These are phyloP conservation scores for Citrullus mucosospermus DNA, from an alignment of 306 rosid species.

Conservation along the genomic window DNA sequence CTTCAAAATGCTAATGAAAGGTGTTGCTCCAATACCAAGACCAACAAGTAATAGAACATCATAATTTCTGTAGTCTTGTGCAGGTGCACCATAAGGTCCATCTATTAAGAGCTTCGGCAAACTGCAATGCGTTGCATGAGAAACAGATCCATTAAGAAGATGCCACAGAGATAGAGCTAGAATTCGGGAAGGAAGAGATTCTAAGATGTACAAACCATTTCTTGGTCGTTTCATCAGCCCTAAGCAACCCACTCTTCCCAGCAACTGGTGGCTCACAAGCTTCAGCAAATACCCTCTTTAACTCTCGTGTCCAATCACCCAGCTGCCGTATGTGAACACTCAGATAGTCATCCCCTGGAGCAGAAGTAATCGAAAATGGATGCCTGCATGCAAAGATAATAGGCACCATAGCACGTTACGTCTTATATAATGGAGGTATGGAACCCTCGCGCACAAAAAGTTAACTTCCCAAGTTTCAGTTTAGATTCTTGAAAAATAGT, in stretches of 20 bases:
- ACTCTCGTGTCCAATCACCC: slow-evolving; percentile 99
- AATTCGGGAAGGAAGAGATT: slow-evolving; percentile 4
- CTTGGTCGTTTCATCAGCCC: slow-evolving; percentile 96
- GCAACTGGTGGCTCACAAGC: slow-evolving; percentile 87
- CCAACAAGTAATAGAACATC: slow-evolving; percentile 93
- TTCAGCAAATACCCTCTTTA: slow-evolving; percentile 79
- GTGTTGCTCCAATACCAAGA: slow-evolving; percentile 98
- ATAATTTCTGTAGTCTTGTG: slow-evolving; percentile 82
- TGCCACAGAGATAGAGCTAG: neutral
- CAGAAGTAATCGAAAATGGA: slow-evolving; percentile 96
- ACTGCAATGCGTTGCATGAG: slow-evolving; percentile 27
- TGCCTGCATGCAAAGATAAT: slow-evolving; percentile 43
- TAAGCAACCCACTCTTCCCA: slow-evolving; percentile 91
- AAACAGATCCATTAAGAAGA: neutral
- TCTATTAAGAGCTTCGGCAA: slow-evolving; percentile 90
- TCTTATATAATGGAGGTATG: neutral
- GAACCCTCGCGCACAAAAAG: neutral
- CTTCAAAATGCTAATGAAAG: slow-evolving; percentile 90
- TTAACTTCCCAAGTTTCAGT: neutral
- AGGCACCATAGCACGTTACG: neutral
- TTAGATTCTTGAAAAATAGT: neutral
- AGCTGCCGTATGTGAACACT: slow-evolving; percentile 98
- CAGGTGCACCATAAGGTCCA: slow-evolving; percentile 98
- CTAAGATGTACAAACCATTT: slow-evolving; percentile 37
- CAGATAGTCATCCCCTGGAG: slow-evolving; percentile 97